phyloP scores from a whole-genome alignment of 805 yeast genomes.

The Sugiyamaella americana region DNA sequence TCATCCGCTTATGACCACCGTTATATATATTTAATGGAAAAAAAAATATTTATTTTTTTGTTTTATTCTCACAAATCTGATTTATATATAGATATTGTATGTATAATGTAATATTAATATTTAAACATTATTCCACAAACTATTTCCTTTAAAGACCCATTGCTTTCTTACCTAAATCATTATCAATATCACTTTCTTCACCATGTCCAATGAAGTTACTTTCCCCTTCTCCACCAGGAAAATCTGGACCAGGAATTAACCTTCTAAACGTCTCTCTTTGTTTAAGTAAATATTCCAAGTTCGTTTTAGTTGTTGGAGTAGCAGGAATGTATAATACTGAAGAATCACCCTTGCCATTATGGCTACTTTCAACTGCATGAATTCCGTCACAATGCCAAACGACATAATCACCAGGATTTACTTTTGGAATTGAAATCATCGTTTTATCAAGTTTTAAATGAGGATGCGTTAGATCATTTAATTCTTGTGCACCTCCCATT shows the following conservation, averaged over 20 bases:
- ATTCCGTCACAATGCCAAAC: slow-evolving; percentile 41
- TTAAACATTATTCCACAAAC: too few relatives aligned
- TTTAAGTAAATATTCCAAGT: slow-evolving; percentile 14
- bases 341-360: slow-evolving; percentile 33
- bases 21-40: too few relatives aligned
- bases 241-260: slow-evolving; percentile 24
- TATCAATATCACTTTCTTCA: slow-evolving; percentile 1
- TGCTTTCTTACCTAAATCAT: background rate
- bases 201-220: slow-evolving; percentile 2
- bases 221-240: slow-evolving; percentile 22
- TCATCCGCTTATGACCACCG: too few relatives aligned
- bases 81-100: too few relatives aligned
- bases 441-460: slow-evolving; percentile 32
- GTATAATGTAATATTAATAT: too few relatives aligned
- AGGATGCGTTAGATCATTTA: slow-evolving; percentile 31
- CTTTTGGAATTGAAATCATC: slow-evolving; percentile 35
- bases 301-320: slow-evolving; percentile 30
- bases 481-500: slow-evolving; percentile 36
- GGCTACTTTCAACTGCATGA: slow-evolving; percentile 38
- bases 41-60: too few relatives aligned
- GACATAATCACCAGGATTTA: slow-evolving; percentile 40
- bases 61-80: too few relatives aligned
- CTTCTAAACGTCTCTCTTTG: slow-evolving; percentile 21
- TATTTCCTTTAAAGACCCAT: too few relatives aligned
- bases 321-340: slow-evolving; percentile 37